phyloP scores from a whole-genome alignment of 352 stramenopile species.

The Globisporangium okanoganense region DNA sequence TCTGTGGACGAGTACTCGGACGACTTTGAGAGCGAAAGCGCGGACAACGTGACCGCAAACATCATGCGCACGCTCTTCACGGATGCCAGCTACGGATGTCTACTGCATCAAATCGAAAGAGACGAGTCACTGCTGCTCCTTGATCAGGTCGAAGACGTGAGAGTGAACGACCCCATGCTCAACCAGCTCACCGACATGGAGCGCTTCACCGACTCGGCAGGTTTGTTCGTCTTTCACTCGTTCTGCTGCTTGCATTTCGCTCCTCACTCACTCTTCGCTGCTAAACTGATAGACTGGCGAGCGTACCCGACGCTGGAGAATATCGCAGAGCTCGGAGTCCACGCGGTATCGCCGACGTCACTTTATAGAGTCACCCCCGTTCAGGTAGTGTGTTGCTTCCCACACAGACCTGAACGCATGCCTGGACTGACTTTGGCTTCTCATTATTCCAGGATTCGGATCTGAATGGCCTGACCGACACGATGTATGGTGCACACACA shows the following conservation, averaged over 20 bases:
- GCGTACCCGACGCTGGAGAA: constrained; percentile 11
- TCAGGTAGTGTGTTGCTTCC: background rate
- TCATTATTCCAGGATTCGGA: background rate
- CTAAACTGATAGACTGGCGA: background rate
- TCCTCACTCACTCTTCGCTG: background rate
- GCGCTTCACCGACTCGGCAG: constrained; percentile 47
- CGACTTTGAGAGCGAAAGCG: constrained; percentile 10
- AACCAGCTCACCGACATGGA: constrained; percentile 48
- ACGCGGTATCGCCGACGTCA: constrained; percentile 19
- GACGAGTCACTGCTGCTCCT: background rate
- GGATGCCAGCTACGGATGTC: background rate
- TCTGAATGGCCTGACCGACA: constrained; percentile 3
- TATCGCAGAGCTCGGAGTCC: constrained; percentile 26
- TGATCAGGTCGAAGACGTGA: constrained; percentile 17
- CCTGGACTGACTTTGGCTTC: background rate
- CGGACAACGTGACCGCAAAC: background rate
- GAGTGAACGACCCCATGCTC: constrained; percentile 46
- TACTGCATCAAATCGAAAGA: background rate
- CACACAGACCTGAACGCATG: background rate
- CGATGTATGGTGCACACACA: background rate
- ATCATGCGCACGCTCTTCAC: constrained; percentile 14
- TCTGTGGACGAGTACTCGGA: constrained; percentile 15
- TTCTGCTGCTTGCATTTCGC: background rate
- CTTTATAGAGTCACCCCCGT: constrained; percentile 6
- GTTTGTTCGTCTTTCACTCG: constrained; percentile 14